Base-by-base conservation (phyloP, 208 protist genomes). In the Naegleria lovaniensis region DNA sequence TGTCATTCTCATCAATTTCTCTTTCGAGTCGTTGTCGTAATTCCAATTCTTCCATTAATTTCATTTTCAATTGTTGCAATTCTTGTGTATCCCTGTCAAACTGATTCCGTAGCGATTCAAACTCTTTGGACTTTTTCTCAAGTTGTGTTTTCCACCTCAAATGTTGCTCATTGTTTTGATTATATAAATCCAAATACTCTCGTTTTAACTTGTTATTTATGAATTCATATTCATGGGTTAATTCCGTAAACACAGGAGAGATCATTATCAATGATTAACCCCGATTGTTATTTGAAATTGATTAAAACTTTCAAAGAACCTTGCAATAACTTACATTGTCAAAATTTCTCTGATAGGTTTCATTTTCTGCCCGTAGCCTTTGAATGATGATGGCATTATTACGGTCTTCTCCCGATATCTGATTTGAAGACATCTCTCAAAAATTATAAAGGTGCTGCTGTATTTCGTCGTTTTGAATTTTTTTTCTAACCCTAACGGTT, bases 21-120 rank as follows among this genome's bases (percentile, higher is more conserved):
- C 33, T 41, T 39, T 87, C 83, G 38, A 87, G 40, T 36, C 83
- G 33, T 48, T 87, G 36, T 87, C 83, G 40, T 16, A 87, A 29
- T 39, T 87, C 83, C 83, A 87, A 87, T 33, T 87, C 83, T 87
- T 87, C 83, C 33, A 52, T 36, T 52, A 87, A 41, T 36, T 51
- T 87, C 33, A 87, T 51, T 15, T 51, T 87, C 39, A 87, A 51
- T 87, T 40, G 39, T 33, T 87, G 39, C 0, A 87, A 9, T 19
- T 87, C 83, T 25, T 87, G 83, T 36, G 83, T 51, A 25, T 87
- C 83, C 5, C 41, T 33, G 29, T 87, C 83, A 4, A 87, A 51
- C 29, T 87, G 36, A 9, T 87, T 51, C 52, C 83, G 83, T 51
- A 87, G n/a, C 0, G 40, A 40, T 5, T 87, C 83, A 15, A 87